These are phyloP conservation scores for Nematocida displodere DNA, from an alignment of 371 early-diverging fungal species.

Conservation along the genomic window DNA sequence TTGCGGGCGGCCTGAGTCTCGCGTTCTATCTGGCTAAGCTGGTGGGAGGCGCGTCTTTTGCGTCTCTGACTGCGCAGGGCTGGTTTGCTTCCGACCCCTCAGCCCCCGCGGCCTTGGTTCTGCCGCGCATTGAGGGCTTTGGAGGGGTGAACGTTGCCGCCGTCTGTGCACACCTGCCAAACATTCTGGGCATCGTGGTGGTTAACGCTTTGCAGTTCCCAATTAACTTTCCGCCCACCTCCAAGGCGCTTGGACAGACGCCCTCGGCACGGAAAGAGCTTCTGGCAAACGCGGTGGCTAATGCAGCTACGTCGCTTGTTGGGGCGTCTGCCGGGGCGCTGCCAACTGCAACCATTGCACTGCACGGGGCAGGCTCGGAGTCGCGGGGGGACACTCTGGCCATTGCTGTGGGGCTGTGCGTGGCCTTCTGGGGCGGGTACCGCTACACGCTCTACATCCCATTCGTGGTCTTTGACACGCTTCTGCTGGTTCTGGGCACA, in stretches of 20 bases:
- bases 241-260: not conserved
- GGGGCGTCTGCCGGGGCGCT: slow-evolving; percentile 10
- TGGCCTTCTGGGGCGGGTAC: not conserved
- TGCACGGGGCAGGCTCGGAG: slow-evolving; percentile 3
- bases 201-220: slow-evolving; percentile 38
- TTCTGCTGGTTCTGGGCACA: slow-evolving; percentile 1
- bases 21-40: not conserved
- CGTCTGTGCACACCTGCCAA: not conserved
- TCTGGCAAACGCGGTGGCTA: slow-evolving; percentile 16
- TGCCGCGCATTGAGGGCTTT: not conserved
- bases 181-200: not conserved
- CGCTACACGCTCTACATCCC: slow-evolving; percentile 8
- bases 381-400: not conserved
- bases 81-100: slow-evolving; percentile 19
- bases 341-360: slow-evolving; percentile 11
- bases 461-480: slow-evolving; percentile 5
- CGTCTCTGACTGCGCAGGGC: not conserved
- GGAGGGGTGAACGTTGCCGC: not conserved
- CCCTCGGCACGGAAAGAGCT: slow-evolving; percentile 12
- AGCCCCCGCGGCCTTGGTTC: not conserved
- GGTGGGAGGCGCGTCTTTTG: not conserved
- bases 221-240: slow-evolving; percentile 20
- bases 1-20: not conserved
- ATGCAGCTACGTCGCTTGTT: not conserved
- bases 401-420: not conserved